These are phyloP conservation scores for Globisporangium nodosum DNA, from an alignment of 352 stramenopile genomes.

Conservation along the genomic window DNA sequence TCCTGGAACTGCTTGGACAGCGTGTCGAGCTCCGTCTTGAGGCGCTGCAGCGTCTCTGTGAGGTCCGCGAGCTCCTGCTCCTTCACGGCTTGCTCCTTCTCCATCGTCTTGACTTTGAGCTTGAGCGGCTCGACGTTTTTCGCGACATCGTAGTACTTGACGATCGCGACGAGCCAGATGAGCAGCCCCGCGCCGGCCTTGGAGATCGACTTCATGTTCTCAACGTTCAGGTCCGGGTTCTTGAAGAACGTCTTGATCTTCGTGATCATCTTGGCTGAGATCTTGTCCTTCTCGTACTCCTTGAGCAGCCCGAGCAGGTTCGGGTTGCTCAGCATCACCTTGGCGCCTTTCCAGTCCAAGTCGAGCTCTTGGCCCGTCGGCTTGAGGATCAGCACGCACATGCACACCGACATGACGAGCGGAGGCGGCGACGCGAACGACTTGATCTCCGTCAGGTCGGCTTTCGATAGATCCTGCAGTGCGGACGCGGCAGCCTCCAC, in stretches of 20 bases:
- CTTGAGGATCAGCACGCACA: slow-evolving; percentile 89
- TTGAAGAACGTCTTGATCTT: slow-evolving; percentile 94
- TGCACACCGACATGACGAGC: slow-evolving; percentile 92
- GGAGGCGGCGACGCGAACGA: slow-evolving; percentile 92
- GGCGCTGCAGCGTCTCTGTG: slow-evolving; percentile 75
- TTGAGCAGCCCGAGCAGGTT: slow-evolving; percentile 91
- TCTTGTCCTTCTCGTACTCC: slow-evolving; percentile 95
- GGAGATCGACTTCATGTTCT: slow-evolving; percentile 94
- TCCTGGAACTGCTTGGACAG: slow-evolving; percentile 90
- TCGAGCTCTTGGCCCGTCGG: slow-evolving; percentile 90
- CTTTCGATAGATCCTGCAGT: slow-evolving; percentile 92
- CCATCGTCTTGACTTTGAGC: slow-evolving; percentile 90
- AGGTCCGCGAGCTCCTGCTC: slow-evolving; percentile 85
- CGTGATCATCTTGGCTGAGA: slow-evolving; percentile 93
- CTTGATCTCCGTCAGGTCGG: slow-evolving; percentile 95
- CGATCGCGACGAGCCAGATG: slow-evolving; percentile 93
- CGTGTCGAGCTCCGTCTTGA: slow-evolving; percentile 87
- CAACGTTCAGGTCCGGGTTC: slow-evolving; percentile 91
- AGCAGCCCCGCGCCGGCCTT: slow-evolving; percentile 88
- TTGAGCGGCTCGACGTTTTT: slow-evolving; percentile 92
- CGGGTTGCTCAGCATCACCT: slow-evolving; percentile 93
- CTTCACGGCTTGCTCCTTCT: slow-evolving; percentile 91
- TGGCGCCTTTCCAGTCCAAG: slow-evolving; percentile 91
- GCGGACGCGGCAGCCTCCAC: slow-evolving; percentile 91
- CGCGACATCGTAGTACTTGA: slow-evolving; percentile 95